A percentile compares a stretch with the other conserved stretches of the same genome.
Evolutionary conservation across 805 yeast species (phyloP).

Genomic region (Allodekkera sacchari): DNA sequence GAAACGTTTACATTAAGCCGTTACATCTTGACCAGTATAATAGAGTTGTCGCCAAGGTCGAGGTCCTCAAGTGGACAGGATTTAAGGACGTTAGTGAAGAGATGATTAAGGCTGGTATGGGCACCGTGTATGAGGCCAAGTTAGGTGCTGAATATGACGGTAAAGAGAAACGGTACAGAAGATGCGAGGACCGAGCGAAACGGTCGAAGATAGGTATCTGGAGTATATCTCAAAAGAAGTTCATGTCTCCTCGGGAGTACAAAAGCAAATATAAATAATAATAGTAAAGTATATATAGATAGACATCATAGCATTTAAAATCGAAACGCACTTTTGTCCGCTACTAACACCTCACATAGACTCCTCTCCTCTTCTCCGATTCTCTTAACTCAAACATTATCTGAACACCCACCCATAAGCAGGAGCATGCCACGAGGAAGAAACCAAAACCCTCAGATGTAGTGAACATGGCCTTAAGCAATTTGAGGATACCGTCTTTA

Average conservation of each 20-base stretch:
- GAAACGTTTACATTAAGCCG: constrained; percentile 67
- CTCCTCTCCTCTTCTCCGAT: constrained; percentile 73
- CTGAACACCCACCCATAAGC: constrained; percentile 78
- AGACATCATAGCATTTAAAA: not conserved
- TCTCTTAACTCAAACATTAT: constrained; percentile 93
- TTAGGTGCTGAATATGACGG: constrained; percentile 82
- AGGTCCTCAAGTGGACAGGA: constrained; percentile 55
- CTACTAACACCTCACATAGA: constrained; percentile 66
- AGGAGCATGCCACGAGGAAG: constrained; percentile 48
- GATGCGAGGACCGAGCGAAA: constrained; percentile 56
- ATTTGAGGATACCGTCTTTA: constrained; percentile 64
- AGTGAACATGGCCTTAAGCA: constrained; percentile 62
- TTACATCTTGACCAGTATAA: constrained; percentile 81
- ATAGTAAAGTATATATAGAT: not conserved
- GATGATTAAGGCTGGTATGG: constrained; percentile 79
- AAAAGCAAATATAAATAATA: constrained; percentile 37
- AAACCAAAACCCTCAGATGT: constrained; percentile 64
- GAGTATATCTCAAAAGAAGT: constrained; percentile 37
- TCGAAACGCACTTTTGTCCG: not conserved
- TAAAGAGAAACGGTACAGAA: constrained; percentile 48
- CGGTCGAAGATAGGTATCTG: constrained; percentile 57
- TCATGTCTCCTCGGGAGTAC: constrained; percentile 70
- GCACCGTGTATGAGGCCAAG: constrained; percentile 80
- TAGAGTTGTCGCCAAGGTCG: constrained; percentile 74
- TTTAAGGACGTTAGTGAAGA: constrained; percentile 76